Evolutionary conservation across 2,329 filamentous ascomycete genomes (phyloP), one percentile per base, ranked within the genome.

Genomic region (Pseudogymnoascus sp.): DNA sequence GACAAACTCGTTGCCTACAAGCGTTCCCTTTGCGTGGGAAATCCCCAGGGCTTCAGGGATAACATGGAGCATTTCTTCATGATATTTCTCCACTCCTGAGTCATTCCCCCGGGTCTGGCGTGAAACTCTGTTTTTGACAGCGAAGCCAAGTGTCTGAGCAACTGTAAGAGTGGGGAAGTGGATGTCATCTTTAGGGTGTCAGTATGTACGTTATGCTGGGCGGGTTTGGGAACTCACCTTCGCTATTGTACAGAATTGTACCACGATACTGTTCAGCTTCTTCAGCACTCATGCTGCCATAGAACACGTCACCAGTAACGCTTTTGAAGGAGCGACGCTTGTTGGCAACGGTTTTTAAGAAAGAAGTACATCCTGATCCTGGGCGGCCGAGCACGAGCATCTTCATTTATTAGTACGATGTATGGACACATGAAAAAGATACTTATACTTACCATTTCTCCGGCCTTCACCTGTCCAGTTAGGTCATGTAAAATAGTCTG

Each of bases 311-410:
- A 0, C 87, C 87, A 0, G 78, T 72, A 2, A 89, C 79, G 2
- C 77, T 77, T 40, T 80, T 77, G 67, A 82, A 90, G 2, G 86
- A 87, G 4, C 73, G 75, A 38, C 87, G 77, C 63, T 83, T 80
- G 68, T 91, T 91, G 60, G 86, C 80, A 4, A 91, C 77, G 68
- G 88, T 79, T 69, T 88, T 91, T 53, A 92, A 77, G 14, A 91
- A 78, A 0, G 88, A 88, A 0, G 88, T 89, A 71, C 88, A 91
- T 37, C 88, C 88, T 3, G 85, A 80, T 0, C 87, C 88, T 0
- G 88, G 88, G 1, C 87, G 80, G 2, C 88, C 88, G 0, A 90
- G 77, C 0, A 90, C 87, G 0, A 90, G 76, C 1, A 89, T 86
- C 87, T 0, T 86, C 86, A 0, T 85, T 79, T 3, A 86, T 87